phyloP scores from a whole-genome alignment of 176 grass and related monocot genomes.

The Hsuehochloa calcarea region DNA sequence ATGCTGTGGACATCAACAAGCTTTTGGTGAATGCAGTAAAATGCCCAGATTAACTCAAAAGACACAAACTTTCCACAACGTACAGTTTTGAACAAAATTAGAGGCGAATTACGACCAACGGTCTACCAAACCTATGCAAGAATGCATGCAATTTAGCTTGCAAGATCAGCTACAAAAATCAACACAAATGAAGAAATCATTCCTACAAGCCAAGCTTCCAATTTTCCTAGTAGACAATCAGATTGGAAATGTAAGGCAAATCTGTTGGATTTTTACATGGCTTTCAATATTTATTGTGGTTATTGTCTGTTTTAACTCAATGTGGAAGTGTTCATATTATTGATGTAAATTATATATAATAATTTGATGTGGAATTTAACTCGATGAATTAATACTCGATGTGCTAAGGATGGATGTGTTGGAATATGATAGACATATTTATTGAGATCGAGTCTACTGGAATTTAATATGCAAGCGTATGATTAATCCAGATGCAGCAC shows the following conservation, averaged over 20 bases:
- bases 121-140: neutral
- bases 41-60: constrained; percentile 7
- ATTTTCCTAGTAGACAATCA: neutral
- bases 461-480: no score
- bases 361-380: no score
- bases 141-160: neutral
- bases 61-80: neutral
- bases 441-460: no score
- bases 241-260: constrained; percentile 22
- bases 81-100: neutral
- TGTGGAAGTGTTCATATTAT: no score
- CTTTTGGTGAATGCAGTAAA: constrained; percentile 58
- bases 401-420: no score
- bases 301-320: no score
- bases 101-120: neutral
- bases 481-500: no score
- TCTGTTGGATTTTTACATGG: no score
- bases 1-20: constrained; percentile 57
- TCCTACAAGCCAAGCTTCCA: neutral
- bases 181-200: neutral
- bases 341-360: no score
- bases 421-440: no score
- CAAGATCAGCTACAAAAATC: neutral
- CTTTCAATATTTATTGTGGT: no score
- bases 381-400: no score